Evolutionary conservation across 2,329 filamentous ascomycete genomes (phyloP).

Genomic region (Cytospora leucostoma): DNA sequence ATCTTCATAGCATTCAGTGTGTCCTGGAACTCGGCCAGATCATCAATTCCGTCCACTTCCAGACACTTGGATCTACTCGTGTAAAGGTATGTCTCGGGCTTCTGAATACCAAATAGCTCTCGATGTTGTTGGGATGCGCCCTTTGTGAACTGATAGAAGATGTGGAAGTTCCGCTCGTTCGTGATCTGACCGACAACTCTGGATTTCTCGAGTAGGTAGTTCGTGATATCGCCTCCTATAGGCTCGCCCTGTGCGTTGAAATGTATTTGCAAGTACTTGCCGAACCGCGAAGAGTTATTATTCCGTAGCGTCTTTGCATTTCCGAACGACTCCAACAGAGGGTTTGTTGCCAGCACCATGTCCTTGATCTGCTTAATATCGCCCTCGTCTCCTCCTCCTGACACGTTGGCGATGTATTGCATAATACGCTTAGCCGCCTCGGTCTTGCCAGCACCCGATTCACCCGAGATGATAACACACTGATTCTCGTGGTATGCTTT

Average conservation of each 20-base stretch:
- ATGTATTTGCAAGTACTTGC: constrained; percentile 96
- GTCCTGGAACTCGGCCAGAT: constrained; percentile 83
- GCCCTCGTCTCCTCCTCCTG: constrained; percentile 78
- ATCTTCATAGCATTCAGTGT: constrained; percentile 93
- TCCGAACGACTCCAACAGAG: constrained; percentile 93
- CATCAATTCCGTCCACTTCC: constrained; percentile 92
- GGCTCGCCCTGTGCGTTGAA: constrained; percentile 92
- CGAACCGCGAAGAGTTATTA: constrained; percentile 98
- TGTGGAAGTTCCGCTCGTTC: constrained; percentile 98
- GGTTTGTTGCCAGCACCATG: constrained; percentile 98
- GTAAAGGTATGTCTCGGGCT: constrained; percentile 89
- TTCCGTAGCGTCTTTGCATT: constrained; percentile 98
- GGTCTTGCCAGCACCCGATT: constrained; percentile 97
- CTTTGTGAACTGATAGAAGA: constrained; percentile 99
- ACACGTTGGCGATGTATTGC: constrained; percentile 99
- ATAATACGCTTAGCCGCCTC: constrained; percentile 98
- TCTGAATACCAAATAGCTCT: constrained; percentile 86
- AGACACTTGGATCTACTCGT: constrained; percentile 93
- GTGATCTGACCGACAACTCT: constrained; percentile 92
- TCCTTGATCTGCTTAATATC: constrained; percentile 97
- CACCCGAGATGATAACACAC: constrained; percentile 98
- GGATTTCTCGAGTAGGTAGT: constrained; percentile 94
- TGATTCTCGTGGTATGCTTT: constrained; percentile 99
- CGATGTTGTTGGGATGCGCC: constrained; percentile 85
- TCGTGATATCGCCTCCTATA: constrained; percentile 95